Evolutionary conservation across 345 rosid species (phyloP).

Genomic region (Syzygium aqueum): DNA sequence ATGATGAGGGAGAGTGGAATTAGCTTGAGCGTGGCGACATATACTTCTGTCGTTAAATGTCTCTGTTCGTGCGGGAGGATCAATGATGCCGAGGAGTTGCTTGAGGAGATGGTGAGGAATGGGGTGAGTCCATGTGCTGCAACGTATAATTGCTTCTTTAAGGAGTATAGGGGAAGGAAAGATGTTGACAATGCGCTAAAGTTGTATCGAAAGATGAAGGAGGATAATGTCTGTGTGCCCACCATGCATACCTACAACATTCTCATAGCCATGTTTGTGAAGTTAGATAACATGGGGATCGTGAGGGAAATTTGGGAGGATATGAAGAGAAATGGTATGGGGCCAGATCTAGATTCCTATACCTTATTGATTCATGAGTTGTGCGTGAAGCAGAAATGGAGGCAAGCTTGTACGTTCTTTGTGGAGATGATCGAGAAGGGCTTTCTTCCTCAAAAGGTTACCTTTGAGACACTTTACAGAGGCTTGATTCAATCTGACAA

Average conservation of each 20-base stretch:
- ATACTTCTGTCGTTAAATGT: conserved; percentile 74
- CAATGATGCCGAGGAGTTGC: conserved; percentile 58
- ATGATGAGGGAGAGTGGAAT: conserved; percentile 62
- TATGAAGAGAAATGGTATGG: conserved; percentile 35
- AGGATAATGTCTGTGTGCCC: conserved; percentile 25
- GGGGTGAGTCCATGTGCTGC: conserved; percentile 55
- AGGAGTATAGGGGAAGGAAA: conserved; percentile 79
- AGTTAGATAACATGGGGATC: conserved; percentile 39
- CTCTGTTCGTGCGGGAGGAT: conserved; percentile 71
- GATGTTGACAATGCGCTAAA: conserved; percentile 51
- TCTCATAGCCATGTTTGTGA: conserved; percentile 51
- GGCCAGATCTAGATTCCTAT: conserved; percentile 84
- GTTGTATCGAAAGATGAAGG: conserved; percentile 70
- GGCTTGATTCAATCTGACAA: conserved; percentile 82
- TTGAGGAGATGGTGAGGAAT: conserved; percentile 49
- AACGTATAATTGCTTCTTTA: conserved; percentile 77
- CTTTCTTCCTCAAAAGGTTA: conserved; percentile 73
- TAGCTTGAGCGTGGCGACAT: conserved; percentile 46
- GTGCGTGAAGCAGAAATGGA: conserved; percentile 63
- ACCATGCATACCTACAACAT: conserved; percentile 55
- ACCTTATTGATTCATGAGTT: conserved; percentile 60
- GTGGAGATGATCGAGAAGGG: conserved; percentile 94
- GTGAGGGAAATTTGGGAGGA: conserved; percentile 71
- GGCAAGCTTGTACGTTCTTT: conserved; percentile 61
- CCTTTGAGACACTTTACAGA: conserved; percentile 70